Base-by-base conservation (phyloP, 2,329 filamentous ascomycete genomes). In the Arthrobotrys sphaeroides region DNA sequence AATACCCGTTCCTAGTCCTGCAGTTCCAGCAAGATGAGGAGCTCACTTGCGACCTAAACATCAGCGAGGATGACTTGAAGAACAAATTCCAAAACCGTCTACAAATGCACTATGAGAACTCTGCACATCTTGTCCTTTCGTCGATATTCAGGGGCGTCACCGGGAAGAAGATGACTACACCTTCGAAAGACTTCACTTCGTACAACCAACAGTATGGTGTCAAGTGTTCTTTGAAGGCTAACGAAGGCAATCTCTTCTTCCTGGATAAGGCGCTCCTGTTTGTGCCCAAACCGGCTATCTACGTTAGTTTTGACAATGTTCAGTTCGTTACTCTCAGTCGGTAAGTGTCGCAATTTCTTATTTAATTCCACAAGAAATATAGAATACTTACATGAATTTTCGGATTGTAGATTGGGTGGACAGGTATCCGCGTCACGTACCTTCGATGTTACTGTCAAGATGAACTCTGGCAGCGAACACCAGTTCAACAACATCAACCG, bases 171-270 rank as follows among this genome's bases (percentile, higher is more conserved):
- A 90, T 99, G 75, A 93, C 94, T 26, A 92, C 91, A 77, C 95
- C 95, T 1, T 95, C 94, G 53, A 94, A 94, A 83, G 94, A 97
- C 83, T 99, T 99, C 84, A 87, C 90, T 81, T 96, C 91, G 79
- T 95, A 98, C 84, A 93, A 97, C 82, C 89, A 91, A 80, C 94
- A 97, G 83, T 92, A 90, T 79, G 95, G 95, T 72, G 96, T 99
- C 84, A 99, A 99, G 85, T 99, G 95, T 84, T 96, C 94, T n/a
- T 97, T 99, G 88, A 99, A 99, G 84, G 96, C 96, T 64, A 97
- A 96, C 83, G 95, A 99, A 84, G 95, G 96, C 75, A 94, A 97
- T 81, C 86, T 99, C 59, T 99, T 96, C 87, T 97, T 94, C 82
- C 85, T 99, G 79, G 95, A 99, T 84, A 97, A 97, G 84, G 94